Evolutionary conservation across 148 eudicot genomes (phyloP).

Genomic region (Beta vulgaris): DNA sequence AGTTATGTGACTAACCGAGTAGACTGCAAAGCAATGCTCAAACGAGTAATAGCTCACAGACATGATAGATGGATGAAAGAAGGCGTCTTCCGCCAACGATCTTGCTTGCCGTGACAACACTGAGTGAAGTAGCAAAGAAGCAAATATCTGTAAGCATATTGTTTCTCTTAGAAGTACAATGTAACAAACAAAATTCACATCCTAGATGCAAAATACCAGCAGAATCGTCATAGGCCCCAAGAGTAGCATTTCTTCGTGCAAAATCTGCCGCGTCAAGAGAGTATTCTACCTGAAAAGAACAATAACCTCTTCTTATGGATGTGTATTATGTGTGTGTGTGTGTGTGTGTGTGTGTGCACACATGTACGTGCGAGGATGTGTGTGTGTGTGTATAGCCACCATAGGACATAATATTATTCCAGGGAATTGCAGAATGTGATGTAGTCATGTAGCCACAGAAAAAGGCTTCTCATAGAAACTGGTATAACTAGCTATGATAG

Average conservation of each 20-base stretch:
- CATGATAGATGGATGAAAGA: constrained; percentile 91
- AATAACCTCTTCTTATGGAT: not conserved
- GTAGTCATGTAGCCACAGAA: not conserved
- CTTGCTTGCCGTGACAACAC: constrained; percentile 85
- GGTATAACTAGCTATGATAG: not conserved
- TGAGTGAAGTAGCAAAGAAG: constrained; percentile 37
- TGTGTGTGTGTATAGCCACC: not conserved
- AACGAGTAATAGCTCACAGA: constrained; percentile 96
- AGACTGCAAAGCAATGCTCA: constrained; percentile 98
- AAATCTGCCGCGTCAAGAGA: constrained; percentile 81
- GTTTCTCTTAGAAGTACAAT: not conserved
- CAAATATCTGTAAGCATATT: constrained; percentile 19
- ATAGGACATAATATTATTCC: not conserved
- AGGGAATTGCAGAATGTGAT: not conserved
- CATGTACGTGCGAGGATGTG: not conserved
- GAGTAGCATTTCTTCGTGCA: constrained; percentile 67
- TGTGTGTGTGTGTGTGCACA: not conserved
- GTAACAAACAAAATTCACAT: not conserved
- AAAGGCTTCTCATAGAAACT: not conserved
- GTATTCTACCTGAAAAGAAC: constrained; percentile 57
- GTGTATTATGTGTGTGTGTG: too few relatives aligned
- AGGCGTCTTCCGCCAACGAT: constrained; percentile 97
- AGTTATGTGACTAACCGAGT: constrained; percentile 66
- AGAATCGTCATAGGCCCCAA: constrained; percentile 66
- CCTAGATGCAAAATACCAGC: constrained; percentile 55